Evolutionary conservation across 495 filamentous ascomycete genomes (phyloP).

Genomic region (Amniculicola lignicola): DNA sequence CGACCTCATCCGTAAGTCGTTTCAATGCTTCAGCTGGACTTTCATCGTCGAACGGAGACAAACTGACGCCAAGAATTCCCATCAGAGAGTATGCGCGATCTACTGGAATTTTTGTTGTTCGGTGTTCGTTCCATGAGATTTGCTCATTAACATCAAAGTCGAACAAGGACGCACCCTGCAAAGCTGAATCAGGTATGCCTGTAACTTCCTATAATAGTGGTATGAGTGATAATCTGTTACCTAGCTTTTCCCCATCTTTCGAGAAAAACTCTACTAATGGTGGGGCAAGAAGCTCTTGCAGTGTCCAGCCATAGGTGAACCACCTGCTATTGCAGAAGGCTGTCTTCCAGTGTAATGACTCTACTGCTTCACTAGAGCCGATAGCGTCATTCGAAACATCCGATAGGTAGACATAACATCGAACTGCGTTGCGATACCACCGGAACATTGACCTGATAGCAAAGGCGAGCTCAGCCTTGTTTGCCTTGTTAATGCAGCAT

Average conservation of each 20-base stretch:
- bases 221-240: conserved; percentile 28
- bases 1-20: conserved; percentile 10
- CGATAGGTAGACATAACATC: neutral
- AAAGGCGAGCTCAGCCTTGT: neutral
- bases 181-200: conserved; percentile 20
- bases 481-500: conserved; percentile 3
- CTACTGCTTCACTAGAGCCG: neutral
- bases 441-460: neutral
- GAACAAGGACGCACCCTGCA: conserved; percentile 24
- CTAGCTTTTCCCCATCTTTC: conserved; percentile 22
- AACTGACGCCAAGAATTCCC: conserved; percentile 15
- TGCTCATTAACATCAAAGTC: no score
- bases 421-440: neutral
- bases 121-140: conserved; percentile 30
- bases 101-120: conserved; percentile 29
- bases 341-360: neutral
- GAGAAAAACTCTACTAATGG: conserved; percentile 32
- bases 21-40: conserved; percentile 7
- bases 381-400: neutral
- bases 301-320: no score
- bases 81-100: no score
- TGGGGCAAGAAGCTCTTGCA: conserved; percentile 28
- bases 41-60: conserved; percentile 15
- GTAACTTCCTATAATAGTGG: conserved; percentile 25
- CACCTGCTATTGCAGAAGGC: conserved; percentile 4